These are phyloP conservation scores for Oryza officinalis DNA, from an alignment of 176 grass and related monocot species.

Conservation along the genomic window DNA sequence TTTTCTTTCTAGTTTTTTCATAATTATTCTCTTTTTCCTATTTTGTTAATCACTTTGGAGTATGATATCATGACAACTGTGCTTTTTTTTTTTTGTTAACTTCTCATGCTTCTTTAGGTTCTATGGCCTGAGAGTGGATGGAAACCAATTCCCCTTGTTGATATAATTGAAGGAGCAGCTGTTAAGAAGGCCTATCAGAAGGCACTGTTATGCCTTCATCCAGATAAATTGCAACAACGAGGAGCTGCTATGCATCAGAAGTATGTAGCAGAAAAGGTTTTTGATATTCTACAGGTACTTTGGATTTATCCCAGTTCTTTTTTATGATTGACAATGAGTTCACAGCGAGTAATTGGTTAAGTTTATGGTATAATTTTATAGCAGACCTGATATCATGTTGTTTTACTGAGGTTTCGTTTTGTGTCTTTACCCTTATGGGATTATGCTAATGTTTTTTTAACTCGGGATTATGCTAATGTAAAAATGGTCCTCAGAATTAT, in stretches of 20 bases:
- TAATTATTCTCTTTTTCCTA: constrained; percentile 23
- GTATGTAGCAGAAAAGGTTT: constrained; percentile 91
- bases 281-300: constrained; percentile 96
- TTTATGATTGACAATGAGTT: constrained; percentile 9
- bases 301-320: constrained; percentile 21
- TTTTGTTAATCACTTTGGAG: constrained; percentile 15
- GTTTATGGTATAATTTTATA: constrained; percentile 14
- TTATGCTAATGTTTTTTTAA: neutral
- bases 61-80: constrained; percentile 9
- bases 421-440: neutral
- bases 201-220: constrained; percentile 89
- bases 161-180: constrained; percentile 85
- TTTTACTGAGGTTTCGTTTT: neutral
- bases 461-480: neutral
- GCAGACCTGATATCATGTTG: neutral
- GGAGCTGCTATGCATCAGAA: constrained; percentile 71
- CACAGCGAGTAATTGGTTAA: neutral
- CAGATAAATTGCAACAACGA: constrained; percentile 91
- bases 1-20: neutral
- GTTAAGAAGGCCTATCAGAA: constrained; percentile 93
- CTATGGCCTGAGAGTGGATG: constrained; percentile 87
- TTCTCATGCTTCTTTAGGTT: constrained; percentile 49
- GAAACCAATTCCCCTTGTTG: constrained; percentile 84
- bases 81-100: neutral
- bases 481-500: constrained; percentile 4